Conservation (phyloP, 139 green algal genomes). For the Chlorella vulgaris region DNA sequence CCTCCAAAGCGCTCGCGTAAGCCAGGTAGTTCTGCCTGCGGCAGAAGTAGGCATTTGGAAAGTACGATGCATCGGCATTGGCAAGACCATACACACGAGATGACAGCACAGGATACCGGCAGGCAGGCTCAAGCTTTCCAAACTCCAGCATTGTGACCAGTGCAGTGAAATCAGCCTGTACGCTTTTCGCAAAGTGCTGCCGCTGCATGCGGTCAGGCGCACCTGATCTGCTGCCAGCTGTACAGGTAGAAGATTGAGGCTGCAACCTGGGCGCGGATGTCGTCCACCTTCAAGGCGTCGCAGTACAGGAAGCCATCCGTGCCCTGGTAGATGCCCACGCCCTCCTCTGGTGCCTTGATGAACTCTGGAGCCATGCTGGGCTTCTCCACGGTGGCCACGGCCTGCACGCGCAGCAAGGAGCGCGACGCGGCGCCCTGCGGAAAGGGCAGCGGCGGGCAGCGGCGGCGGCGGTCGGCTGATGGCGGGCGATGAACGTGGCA, state of each 20-base stretch:
- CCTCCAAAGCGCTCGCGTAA: constrained; percentile 86
- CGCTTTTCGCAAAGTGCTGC: neutral
- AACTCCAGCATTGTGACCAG: too few species aligned
- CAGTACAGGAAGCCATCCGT: constrained; percentile 90
- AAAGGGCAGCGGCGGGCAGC: neutral
- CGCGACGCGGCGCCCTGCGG: neutral
- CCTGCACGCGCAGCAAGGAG: neutral
- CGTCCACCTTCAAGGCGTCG: constrained; percentile 85
- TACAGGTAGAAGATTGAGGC: constrained; percentile 96
- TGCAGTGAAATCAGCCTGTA: too few species aligned
- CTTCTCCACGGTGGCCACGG: neutral
- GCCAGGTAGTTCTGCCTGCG: constrained; percentile 74
- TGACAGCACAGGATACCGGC: too few species aligned
- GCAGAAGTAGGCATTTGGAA: neutral
- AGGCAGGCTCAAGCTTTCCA: too few species aligned
- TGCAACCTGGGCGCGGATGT: constrained; percentile 73
- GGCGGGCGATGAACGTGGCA: too few species aligned
- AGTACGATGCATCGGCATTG: too few species aligned
- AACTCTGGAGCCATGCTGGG: constrained; percentile 17
- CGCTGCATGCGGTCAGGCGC: neutral
- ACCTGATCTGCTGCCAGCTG: constrained; percentile 61
- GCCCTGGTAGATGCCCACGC: constrained; percentile 48
- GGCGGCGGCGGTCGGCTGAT: too few species aligned
- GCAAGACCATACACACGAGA: too few species aligned
- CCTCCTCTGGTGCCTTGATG: constrained; percentile 13